These are phyloP conservation scores for Euphorbia celastroides DNA, from an alignment of 441 rosid species.

Conservation along the genomic window DNA sequence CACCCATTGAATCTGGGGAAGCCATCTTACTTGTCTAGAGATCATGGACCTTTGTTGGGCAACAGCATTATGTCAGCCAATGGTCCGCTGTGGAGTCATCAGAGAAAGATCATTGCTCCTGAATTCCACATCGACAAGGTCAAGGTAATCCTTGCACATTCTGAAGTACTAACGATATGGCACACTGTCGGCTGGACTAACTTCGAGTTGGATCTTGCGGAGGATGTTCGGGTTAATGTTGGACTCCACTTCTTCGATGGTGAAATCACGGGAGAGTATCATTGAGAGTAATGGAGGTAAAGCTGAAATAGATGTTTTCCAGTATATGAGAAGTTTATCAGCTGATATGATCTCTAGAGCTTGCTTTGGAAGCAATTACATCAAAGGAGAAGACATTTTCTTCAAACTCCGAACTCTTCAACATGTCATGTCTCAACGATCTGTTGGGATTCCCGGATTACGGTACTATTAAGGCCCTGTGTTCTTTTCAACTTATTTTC, in stretches of 20 bases:
- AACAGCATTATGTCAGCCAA: slow-evolving; percentile 37
- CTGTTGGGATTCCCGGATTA: slow-evolving; percentile 34
- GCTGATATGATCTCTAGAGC: slow-evolving; percentile 58
- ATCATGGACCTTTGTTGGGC: slow-evolving; percentile 41
- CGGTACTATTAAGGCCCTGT: slow-evolving; percentile 31
- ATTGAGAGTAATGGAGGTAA: slow-evolving; percentile 27
- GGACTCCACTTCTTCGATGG: slow-evolving; percentile 38
- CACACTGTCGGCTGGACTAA: neutral
- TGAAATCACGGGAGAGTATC: slow-evolving; percentile 39
- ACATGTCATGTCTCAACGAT: slow-evolving; percentile 27
- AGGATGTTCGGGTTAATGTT: slow-evolving; percentile 46
- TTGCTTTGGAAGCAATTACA: slow-evolving; percentile 60
- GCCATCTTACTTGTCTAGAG: slow-evolving; percentile 38
- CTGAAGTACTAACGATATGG: neutral
- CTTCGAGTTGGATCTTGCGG: slow-evolving; percentile 16
- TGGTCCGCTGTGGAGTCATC: slow-evolving; percentile 43
- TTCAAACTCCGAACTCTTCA: slow-evolving; percentile 31
- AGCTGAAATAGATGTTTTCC: slow-evolving; percentile 36
- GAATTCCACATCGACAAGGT: slow-evolving; percentile 39
- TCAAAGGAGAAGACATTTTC: slow-evolving; percentile 49
- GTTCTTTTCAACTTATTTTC: too few species aligned
- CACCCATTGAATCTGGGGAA: slow-evolving; percentile 36
- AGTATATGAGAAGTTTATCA: slow-evolving; percentile 38
- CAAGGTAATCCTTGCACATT: slow-evolving; percentile 28
- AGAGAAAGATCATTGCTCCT: slow-evolving; percentile 46